phyloP scores from a whole-genome alignment of 176 grass and related monocot species.

The Oryza meyeriana region DNA sequence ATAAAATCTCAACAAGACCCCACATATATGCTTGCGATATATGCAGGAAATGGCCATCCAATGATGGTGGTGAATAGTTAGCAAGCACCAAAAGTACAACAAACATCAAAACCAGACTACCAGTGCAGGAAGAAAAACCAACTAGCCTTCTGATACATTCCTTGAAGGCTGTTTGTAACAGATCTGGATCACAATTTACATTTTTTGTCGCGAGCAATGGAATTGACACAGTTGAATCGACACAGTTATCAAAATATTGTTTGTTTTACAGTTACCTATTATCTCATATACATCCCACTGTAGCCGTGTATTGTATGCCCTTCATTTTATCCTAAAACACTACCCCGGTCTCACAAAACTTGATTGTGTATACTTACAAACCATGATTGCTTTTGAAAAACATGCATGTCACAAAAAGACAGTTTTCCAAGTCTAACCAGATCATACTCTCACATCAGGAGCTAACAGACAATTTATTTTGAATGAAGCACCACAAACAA shows the following conservation, averaged over 20 bases:
- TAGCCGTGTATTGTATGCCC: constrained; percentile 6
- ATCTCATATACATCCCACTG: constrained; percentile 1
- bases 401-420: background rate
- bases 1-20: background rate
- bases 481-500: background rate
- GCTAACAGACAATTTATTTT: constrained; percentile 19
- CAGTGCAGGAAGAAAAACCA: background rate
- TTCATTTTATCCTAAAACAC: constrained; percentile 3
- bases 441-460: background rate
- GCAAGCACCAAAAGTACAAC: background rate
- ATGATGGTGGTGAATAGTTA: background rate
- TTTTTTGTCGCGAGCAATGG: constrained; percentile 6
- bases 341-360: background rate
- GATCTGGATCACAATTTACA: background rate
- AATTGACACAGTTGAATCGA: background rate
- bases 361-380: background rate
- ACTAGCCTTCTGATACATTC: background rate
- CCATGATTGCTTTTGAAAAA: background rate
- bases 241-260: background rate
- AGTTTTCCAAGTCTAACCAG: background rate
- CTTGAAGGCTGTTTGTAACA: background rate
- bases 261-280: constrained; percentile 1
- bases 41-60: background rate
- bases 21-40: background rate
- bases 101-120: background rate